Conservation (phyloP, 768 basidiomycete genomes). For the Sporobolomyces roseus region DNA sequence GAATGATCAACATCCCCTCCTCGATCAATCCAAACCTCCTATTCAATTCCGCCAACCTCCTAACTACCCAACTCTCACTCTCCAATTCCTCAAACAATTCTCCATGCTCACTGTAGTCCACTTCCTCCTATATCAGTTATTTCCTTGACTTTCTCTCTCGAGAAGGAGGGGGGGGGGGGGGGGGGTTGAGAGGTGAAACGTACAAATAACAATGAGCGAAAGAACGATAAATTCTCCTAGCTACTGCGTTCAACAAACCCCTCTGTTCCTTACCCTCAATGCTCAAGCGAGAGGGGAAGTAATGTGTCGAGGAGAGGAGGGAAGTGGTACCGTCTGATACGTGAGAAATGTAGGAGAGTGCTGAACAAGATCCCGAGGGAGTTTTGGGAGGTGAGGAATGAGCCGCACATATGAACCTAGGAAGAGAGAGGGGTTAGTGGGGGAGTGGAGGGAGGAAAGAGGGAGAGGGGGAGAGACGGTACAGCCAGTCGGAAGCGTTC, state of each 20-base stretch:
- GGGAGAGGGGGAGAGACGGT: neutral
- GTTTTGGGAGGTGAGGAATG: too few relatives aligned
- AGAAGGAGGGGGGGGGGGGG: too few relatives aligned
- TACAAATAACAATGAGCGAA: slow-evolving; percentile 86
- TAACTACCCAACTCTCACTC: slow-evolving; percentile 48
- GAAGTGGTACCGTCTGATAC: slow-evolving; percentile 71
- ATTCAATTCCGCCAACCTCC: slow-evolving; percentile 48
- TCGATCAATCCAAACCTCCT: slow-evolving; percentile 46
- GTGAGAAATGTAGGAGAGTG: slow-evolving; percentile 91
- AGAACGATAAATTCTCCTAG: slow-evolving; percentile 84
- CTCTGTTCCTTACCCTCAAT: too few relatives aligned
- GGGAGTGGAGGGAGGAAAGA: neutral
- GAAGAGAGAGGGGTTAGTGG: neutral
- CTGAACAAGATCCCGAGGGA: slow-evolving; percentile 74
- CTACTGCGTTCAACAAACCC: slow-evolving; percentile 44
- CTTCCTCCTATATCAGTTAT: too few relatives aligned
- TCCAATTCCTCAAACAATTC: slow-evolving; percentile 30
- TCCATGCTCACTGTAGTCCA: slow-evolving; percentile 22
- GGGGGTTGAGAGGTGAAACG: too few relatives aligned
- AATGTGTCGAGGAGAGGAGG: too few relatives aligned
- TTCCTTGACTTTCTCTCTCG: too few relatives aligned
- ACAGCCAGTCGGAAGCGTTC: slow-evolving; percentile 54
- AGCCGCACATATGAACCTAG: slow-evolving; percentile 65
- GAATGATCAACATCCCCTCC: slow-evolving; percentile 38
- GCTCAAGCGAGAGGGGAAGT: too few relatives aligned